Evolutionary conservation across 2,329 filamentous ascomycete genomes (phyloP).

Genomic region (Clonostachys sp.): DNA sequence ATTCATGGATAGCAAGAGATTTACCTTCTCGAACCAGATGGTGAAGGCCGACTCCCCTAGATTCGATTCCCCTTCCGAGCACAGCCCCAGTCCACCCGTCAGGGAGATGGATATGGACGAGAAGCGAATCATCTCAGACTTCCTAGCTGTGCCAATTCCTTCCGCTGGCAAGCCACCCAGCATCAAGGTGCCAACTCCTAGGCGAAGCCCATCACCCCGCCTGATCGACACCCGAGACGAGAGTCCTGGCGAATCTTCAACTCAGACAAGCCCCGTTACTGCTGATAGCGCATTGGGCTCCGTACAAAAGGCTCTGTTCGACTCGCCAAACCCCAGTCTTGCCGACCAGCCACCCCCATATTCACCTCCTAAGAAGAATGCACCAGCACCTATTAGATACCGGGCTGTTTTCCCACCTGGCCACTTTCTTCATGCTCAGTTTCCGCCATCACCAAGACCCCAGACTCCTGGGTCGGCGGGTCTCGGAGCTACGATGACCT

Average conservation of each 20-base stretch:
- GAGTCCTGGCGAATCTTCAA: too few species aligned
- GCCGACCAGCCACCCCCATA: slow-evolving; percentile 48
- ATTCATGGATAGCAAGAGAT: slow-evolving; percentile 42
- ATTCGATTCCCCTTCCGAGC: not conserved
- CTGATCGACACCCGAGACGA: not conserved
- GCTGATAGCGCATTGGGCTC: too few species aligned
- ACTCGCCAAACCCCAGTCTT: not conserved
- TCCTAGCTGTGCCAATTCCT: slow-evolving; percentile 3
- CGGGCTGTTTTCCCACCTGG: slow-evolving; percentile 54
- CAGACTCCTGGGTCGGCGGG: slow-evolving; percentile 58
- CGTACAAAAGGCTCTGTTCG: too few species aligned
- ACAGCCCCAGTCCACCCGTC: slow-evolving; percentile 4
- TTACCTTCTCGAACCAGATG: slow-evolving; percentile 35
- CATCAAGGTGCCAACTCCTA: slow-evolving; percentile 27
- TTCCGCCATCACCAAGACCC: slow-evolving; percentile 28
- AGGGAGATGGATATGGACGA: slow-evolving; percentile 3
- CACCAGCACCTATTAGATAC: slow-evolving; percentile 39
- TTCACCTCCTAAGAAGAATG: slow-evolving; percentile 37
- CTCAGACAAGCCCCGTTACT: too few species aligned
- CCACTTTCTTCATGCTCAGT: slow-evolving; percentile 38
- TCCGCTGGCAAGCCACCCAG: slow-evolving; percentile 21
- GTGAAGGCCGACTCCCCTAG: slow-evolving; percentile 21
- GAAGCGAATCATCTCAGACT: not conserved
- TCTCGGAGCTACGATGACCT: slow-evolving; percentile 56
- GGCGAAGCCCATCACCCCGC: slow-evolving; percentile 21